phyloP scores from a whole-genome alignment of 1,139 yeast species.

The Lipomyces yarrowii region DNA sequence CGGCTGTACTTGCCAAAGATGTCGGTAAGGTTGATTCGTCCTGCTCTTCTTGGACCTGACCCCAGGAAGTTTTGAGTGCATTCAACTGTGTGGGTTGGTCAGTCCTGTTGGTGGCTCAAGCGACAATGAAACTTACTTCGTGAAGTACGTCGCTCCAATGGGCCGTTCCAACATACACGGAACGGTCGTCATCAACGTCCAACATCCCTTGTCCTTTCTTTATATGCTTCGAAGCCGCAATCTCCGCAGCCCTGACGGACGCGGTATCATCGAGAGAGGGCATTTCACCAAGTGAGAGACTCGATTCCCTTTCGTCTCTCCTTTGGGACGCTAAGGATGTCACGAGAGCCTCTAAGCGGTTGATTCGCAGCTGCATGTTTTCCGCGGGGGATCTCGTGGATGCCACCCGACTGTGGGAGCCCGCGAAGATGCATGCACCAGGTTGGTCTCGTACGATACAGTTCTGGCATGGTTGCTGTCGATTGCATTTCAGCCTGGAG shows the following conservation, averaged over 20 bases:
- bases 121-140: neutral
- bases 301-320: neutral
- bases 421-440: neutral
- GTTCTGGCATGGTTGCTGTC: neutral
- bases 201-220: neutral
- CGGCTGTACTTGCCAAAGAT: neutral
- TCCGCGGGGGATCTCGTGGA: neutral
- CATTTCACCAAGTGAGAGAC: neutral
- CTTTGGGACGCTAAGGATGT: neutral
- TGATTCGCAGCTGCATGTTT: neutral
- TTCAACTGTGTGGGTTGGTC: neutral
- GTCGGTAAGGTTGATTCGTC: neutral
- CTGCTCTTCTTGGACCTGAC: neutral
- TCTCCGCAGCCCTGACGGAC: neutral
- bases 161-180: neutral
- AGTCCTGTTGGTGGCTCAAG: neutral
- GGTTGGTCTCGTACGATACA: neutral
- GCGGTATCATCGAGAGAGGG: neutral
- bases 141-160: neutral
- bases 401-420: neutral
- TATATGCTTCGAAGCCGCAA: neutral
- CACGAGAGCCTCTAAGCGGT: neutral
- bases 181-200: neutral
- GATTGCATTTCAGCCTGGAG: neutral
- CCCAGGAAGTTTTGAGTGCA: neutral